A percentile compares a stretch with the other conserved stretches of the same genome.
These are phyloP conservation scores for Phlebiopsis gigantea DNA, from an alignment of 768 basidiomycete genomes.

Conservation along the genomic window DNA sequence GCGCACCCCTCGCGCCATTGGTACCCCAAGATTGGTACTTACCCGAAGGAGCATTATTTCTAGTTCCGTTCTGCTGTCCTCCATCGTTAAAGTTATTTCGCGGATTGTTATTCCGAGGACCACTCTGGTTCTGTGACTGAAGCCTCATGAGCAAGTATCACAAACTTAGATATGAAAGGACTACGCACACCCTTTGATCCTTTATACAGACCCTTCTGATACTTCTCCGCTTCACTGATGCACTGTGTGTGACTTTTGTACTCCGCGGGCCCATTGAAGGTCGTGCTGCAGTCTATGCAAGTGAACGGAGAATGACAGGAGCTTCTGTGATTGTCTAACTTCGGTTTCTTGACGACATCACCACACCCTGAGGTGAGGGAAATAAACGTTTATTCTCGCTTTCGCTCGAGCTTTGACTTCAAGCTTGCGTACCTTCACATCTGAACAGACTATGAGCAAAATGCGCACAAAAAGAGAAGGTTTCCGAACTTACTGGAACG, in stretches of 20 bases:
- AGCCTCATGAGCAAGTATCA: neutral
- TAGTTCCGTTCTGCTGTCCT: constrained; percentile 4
- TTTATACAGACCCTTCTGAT: constrained; percentile 82
- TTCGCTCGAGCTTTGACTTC: neutral
- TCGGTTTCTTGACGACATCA: constrained; percentile 92
- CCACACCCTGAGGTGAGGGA: constrained; percentile 56
- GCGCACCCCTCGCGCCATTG: constrained; percentile 10
- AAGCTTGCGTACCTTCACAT: neutral
- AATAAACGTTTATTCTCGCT: neutral
- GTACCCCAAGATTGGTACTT: constrained; percentile 22
- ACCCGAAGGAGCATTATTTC: constrained; percentile 14
- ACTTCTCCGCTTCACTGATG: constrained; percentile 90
- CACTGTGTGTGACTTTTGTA: constrained; percentile 83
- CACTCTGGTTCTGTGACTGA: constrained; percentile 8
- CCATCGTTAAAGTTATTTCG: constrained; percentile 8
- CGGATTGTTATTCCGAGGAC: neutral
- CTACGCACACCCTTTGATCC: constrained; percentile 55
- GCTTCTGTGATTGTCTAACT: constrained; percentile 72
- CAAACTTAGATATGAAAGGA: neutral
- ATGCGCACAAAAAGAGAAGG: neutral
- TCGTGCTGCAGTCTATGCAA: constrained; percentile 85
- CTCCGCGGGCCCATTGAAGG: constrained; percentile 69
- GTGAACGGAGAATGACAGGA: constrained; percentile 67
- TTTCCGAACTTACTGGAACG: constrained; percentile 54
- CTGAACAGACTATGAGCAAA: neutral